These are phyloP conservation scores for Forsythia viridissima DNA, from an alignment of 257 asterid genomes.

Conservation along the genomic window DNA sequence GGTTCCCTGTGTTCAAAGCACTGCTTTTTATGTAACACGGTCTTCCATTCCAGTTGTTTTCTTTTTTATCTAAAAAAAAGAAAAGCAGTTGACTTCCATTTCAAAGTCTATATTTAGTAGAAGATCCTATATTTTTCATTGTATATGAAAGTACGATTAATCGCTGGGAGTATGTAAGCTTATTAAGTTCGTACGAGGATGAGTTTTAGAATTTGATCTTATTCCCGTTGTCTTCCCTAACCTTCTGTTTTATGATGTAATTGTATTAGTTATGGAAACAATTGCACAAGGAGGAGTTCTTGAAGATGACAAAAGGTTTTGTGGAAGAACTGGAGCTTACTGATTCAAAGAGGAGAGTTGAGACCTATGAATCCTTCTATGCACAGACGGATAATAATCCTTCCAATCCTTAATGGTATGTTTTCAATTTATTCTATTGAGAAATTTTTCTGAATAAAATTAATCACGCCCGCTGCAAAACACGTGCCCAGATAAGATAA, in stretches of 20 bases:
- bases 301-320: conserved; percentile 60
- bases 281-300: conserved; percentile 60
- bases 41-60: neutral
- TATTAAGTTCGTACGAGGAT: neutral
- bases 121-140: neutral
- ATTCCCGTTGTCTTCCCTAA: neutral
- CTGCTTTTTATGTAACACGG: neutral
- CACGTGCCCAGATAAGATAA: neutral
- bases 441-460: conserved; percentile 15
- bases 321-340: conserved; percentile 56
- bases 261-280: conserved; percentile 63
- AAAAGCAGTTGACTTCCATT: neutral
- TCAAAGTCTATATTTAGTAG: neutral
- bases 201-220: too few species aligned
- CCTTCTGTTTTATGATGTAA: neutral
- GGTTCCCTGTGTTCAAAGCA: neutral
- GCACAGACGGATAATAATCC: conserved; percentile 32
- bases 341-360: conserved; percentile 55
- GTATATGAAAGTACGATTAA: neutral
- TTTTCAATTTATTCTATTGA: conserved; percentile 11
- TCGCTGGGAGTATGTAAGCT: neutral
- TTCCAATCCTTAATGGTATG: conserved; percentile 17
- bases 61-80: neutral
- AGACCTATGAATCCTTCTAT: conserved; percentile 46
- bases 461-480: neutral